Conservation (phyloP, 2,329 filamentous ascomycete species). For the Aspergillus clavatus region DNA sequence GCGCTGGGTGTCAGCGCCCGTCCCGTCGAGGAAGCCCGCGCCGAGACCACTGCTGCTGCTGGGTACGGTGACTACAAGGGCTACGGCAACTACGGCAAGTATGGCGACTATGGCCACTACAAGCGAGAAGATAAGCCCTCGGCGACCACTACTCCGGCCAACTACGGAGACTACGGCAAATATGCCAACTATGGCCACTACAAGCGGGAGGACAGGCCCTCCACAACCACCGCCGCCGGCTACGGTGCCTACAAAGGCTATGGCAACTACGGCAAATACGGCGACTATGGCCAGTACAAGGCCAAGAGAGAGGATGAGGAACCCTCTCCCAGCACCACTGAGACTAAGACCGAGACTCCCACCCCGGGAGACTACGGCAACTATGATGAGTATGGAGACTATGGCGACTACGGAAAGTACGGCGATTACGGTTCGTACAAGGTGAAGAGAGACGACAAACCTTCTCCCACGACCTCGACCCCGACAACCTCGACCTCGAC, state of each 20-base stretch:
- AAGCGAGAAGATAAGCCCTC: neutral
- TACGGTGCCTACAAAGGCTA: slow-evolving; percentile 11
- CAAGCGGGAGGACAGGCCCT: neutral
- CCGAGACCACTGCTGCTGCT: neutral
- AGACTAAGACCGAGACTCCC: neutral
- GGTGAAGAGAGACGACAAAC: slow-evolving; percentile 2
- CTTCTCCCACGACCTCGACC: neutral
- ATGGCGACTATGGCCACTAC: slow-evolving; percentile 3
- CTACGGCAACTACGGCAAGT: slow-evolving; percentile 2
- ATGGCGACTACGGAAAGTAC: too few relatives aligned
- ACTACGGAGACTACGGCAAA: slow-evolving; percentile 1
- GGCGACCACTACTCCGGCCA: slow-evolving; percentile 1
- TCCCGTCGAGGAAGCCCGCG: neutral
- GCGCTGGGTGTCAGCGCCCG: neutral
- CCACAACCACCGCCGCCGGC: neutral
- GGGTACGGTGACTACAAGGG: neutral
- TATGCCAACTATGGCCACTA: slow-evolving; percentile 3
- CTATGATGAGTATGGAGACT: slow-evolving; percentile 16
- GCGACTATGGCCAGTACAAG: slow-evolving; percentile 2
- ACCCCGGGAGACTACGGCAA: slow-evolving; percentile 8
- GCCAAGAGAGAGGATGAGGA: neutral
- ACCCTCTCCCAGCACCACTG: neutral
- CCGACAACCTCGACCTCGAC: neutral
- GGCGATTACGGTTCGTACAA: too few relatives aligned
- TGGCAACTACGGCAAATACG: slow-evolving; percentile 12